These are phyloP conservation scores for Cercospora berteroae DNA, from an alignment of 2,329 filamentous ascomycete genomes.

Conservation along the genomic window DNA sequence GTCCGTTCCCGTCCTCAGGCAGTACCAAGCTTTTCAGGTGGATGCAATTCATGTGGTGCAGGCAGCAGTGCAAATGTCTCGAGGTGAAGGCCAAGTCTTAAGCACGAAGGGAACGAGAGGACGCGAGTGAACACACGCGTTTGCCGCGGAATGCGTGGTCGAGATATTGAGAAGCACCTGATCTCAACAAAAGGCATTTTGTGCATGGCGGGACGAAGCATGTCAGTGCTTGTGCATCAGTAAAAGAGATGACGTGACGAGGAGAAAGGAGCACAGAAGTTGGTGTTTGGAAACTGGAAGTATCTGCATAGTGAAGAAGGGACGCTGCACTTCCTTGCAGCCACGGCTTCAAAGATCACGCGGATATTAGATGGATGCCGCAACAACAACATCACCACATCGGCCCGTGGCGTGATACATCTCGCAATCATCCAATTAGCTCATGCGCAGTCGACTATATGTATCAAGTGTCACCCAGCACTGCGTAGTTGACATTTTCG, in stretches of 20 bases:
- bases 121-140: neutral
- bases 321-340: too few species aligned
- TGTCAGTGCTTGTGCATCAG: neutral
- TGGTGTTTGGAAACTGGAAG: too few species aligned
- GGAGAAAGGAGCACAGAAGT: too few species aligned
- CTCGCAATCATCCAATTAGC: conserved; percentile 1
- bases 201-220: too few species aligned
- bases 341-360: neutral
- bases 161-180: too few species aligned
- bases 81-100: neutral
- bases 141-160: neutral
- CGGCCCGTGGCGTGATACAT: conserved; percentile 9
- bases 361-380: neutral
- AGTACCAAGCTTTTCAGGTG: neutral
- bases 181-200: too few species aligned
- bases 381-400: neutral
- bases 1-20: neutral
- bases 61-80: neutral
- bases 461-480: neutral
- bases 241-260: neutral
- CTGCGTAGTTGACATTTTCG: neutral
- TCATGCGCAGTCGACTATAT: neutral
- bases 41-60: neutral
- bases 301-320: too few species aligned
- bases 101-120: neutral